Base-by-base conservation (phyloP, 495 filamentous ascomycete genomes). In the Stereocaulon alpinum region DNA sequence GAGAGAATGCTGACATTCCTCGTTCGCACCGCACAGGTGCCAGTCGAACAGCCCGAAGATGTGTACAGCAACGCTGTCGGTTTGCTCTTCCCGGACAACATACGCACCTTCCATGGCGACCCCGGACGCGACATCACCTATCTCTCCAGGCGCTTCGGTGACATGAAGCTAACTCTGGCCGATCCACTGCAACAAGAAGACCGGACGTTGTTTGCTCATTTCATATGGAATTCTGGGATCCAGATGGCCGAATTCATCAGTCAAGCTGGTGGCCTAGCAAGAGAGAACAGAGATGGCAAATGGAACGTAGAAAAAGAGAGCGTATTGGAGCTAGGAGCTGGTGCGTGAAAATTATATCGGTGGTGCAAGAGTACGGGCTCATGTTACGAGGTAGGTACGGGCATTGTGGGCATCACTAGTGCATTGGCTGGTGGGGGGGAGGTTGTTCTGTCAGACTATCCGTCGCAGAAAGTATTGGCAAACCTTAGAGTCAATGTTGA, bases 221-320 rank as follows among this genome's bases (percentile, higher is more conserved):
- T 87, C 69, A 71, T 95, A 6, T 95, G 91, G 91, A 94, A 92
- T 68, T 76, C 88, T n/a, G 83, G 78, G 0, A 72, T 92, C 63
- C 74, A 85, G 56, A 75, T 91, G 49, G 86, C 86, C 1, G 86
- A 88, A 67, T 73, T 84, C 14, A 73, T 93, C 11, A 83, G 87
- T 65, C 72, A 62, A 29, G 69, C 68, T 14, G 68, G 64, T 59
- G 62, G 58, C 41, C 45, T 12, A 4, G 47, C 47, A 9, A 64
- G 43, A 3, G 61, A 53, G 45, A 55, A 43, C 61, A 66, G 52
- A 59, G 61, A 54, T 29, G 24, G 10, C 3, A 71, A 69, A 44
- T 86, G 82, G 80, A 71, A 66, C 61, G 74, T 82, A 4, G 58
- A 69, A 47, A 79, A 76, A 0, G 69, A 82, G 57, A 77, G 37